Percentiles rank a stretch among this genome's conserved stretches.
Conservation (phyloP, 352 stramenopile genomes). For the Blastocystis sp. region DNA sequence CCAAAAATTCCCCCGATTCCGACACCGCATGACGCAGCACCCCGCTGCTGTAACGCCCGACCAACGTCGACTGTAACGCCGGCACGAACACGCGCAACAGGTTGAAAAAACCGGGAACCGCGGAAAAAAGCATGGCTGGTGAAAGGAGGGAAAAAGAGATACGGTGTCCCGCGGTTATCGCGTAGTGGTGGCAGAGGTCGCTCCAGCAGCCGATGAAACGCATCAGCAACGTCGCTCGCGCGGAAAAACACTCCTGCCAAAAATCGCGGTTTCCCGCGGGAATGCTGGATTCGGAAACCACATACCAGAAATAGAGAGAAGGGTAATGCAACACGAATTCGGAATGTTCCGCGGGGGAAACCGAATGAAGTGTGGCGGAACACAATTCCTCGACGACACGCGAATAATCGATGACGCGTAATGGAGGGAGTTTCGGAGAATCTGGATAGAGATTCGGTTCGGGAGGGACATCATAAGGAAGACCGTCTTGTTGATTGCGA, state of each 20-base stretch:
- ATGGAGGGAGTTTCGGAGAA: background rate
- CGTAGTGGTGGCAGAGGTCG: background rate
- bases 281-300: background rate
- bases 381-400: background rate
- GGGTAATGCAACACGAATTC: background rate
- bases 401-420: conserved; percentile 4
- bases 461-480: background rate
- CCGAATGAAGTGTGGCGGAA: background rate
- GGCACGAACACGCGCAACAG: conserved; percentile 16
- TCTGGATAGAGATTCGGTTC: background rate
- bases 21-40: background rate
- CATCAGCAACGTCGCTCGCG: background rate
- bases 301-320: conserved; percentile 24
- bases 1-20: background rate
- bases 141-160: background rate
- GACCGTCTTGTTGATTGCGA: background rate
- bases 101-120: conserved; percentile 2
- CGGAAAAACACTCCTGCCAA: background rate
- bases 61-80: background rate
- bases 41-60: conserved; percentile 11
- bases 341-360: background rate
- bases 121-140: background rate
- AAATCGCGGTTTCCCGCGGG: background rate
- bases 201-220: background rate
- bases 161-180: background rate